Conservation (phyloP, 139 green algal genomes). For the Marvania coccoides region DNA sequence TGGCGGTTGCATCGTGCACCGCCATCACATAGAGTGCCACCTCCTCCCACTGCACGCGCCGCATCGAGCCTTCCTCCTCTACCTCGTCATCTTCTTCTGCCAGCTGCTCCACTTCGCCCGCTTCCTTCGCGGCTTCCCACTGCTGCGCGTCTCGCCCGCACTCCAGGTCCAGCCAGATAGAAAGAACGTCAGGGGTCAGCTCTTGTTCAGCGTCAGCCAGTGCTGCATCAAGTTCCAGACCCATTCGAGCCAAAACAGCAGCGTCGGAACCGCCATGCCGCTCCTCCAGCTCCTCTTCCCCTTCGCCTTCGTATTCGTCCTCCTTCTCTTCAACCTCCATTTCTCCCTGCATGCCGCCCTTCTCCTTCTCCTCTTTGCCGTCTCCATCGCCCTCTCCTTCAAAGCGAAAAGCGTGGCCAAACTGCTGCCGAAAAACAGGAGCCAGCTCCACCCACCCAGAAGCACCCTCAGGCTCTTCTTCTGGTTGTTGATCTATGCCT, state of each 20-base stretch:
- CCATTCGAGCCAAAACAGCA: constrained; percentile 25
- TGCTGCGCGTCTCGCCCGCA: neutral
- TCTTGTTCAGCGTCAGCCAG: constrained; percentile 21
- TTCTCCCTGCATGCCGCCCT: neutral
- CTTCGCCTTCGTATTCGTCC: constrained; percentile 14
- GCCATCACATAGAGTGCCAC: constrained; percentile 7
- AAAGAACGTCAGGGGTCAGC: constrained; percentile 25
- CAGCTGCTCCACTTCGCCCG: neutral
- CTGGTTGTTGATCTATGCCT: neutral
- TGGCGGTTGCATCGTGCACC: constrained; percentile 16
- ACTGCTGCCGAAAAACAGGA: neutral
- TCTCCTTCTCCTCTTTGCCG: neutral
- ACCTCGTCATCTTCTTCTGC: constrained; percentile 3
- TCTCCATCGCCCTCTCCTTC: neutral
- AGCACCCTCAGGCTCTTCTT: constrained; percentile 12
- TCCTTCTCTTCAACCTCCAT: constrained; percentile 6
- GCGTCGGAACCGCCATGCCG: neutral
- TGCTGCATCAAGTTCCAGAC: constrained; percentile 51
- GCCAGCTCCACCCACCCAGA: constrained; percentile 34
- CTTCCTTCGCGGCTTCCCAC: constrained; percentile 4
- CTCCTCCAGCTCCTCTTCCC: constrained; percentile 31
- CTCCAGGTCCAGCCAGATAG: constrained; percentile 16
- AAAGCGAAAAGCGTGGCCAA: neutral
- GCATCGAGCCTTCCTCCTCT: neutral
- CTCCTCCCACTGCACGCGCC: constrained; percentile 1